Percentiles rank a stretch among this genome's conserved stretches.
These are phyloP conservation scores for Aspergillus aculeatus DNA, from an alignment of 2,329 filamentous ascomycete species.

Conservation along the genomic window DNA sequence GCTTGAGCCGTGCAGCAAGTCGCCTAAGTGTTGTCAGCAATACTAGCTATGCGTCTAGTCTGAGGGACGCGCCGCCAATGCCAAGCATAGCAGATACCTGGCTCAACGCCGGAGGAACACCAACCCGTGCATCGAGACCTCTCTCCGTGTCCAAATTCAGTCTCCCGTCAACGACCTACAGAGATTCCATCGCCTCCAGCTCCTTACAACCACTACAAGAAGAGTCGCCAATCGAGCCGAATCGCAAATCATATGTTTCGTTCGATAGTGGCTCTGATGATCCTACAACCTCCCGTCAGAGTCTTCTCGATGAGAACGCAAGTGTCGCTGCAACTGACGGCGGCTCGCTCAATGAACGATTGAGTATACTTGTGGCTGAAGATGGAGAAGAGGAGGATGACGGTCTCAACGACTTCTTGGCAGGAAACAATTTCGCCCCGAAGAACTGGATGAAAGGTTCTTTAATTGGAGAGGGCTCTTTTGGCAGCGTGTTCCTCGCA, in stretches of 20 bases:
- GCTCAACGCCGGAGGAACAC: conserved; percentile 63
- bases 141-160: conserved; percentile 61
- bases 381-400: conserved; percentile 91
- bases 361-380: conserved; percentile 80
- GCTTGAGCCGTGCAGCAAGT: conserved; percentile 88
- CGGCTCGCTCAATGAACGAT: conserved; percentile 75
- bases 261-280: conserved; percentile 64
- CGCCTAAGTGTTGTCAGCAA: conserved; percentile 92
- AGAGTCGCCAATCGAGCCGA: conserved; percentile 80
- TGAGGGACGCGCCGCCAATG: conserved; percentile 90
- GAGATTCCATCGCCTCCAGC: conserved; percentile 86
- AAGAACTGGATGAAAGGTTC: conserved; percentile 99
- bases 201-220: conserved; percentile 88
- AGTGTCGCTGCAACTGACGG: conserved; percentile 63
- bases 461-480: conserved; percentile 93
- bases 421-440: conserved; percentile 91
- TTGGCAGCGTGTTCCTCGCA: conserved; percentile 92
- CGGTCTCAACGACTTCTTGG: conserved; percentile 83
- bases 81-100: conserved; percentile 94
- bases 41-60: conserved; percentile 85
- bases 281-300: conserved; percentile 71
- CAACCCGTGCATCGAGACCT: conserved; percentile 53
- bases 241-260: conserved; percentile 94
- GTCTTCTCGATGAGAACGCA: conserved; percentile 82
- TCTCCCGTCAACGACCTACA: conserved; percentile 63